Evolutionary conservation across 2,329 filamentous ascomycete species (phyloP).

Genomic region (Dryadomyces sulphureus): DNA sequence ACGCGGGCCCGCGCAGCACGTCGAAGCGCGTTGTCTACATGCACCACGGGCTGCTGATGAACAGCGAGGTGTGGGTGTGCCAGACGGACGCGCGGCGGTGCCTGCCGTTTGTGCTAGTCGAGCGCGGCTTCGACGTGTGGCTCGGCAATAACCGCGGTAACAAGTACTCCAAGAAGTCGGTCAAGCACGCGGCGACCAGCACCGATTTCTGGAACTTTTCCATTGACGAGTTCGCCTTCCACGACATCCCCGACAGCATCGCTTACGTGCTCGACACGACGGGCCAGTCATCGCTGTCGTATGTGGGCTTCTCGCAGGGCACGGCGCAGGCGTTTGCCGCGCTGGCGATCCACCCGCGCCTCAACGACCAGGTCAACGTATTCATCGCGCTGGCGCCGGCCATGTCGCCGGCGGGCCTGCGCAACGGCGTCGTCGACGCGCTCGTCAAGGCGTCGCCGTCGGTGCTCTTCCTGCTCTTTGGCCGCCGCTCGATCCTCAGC

Average conservation of each 20-base stretch:
- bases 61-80: conserved; percentile 96
- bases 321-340: conserved; percentile 94
- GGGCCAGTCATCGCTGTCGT: conserved; percentile 69
- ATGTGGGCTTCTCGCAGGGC: conserved; percentile 94
- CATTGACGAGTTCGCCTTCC: conserved; percentile 95
- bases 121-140: conserved; percentile 93
- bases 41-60: conserved; percentile 95
- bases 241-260: conserved; percentile 93
- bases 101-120: conserved; percentile 76
- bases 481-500: conserved; percentile 76
- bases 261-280: conserved; percentile 80
- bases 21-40: conserved; percentile 83
- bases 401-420: conserved; percentile 86
- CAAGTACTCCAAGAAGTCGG: conserved; percentile 96
- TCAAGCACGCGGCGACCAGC: conserved; percentile 59
- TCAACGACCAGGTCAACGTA: conserved; percentile 88
- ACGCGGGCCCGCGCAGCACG: conserved; percentile 50
- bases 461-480: conserved; percentile 84
- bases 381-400: conserved; percentile 93
- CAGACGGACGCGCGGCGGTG: conserved; percentile 74
- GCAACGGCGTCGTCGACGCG: conserved; percentile 81
- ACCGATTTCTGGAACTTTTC: conserved; percentile 91
- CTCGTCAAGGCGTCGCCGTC: conserved; percentile 88
- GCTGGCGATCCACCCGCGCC: conserved; percentile 75
- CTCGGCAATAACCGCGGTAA: conserved; percentile 96